Evolutionary conservation across 208 protist species (phyloP), one percentile per base, ranked within the genome.

Genomic region (Endotrypanum monterogeii): DNA sequence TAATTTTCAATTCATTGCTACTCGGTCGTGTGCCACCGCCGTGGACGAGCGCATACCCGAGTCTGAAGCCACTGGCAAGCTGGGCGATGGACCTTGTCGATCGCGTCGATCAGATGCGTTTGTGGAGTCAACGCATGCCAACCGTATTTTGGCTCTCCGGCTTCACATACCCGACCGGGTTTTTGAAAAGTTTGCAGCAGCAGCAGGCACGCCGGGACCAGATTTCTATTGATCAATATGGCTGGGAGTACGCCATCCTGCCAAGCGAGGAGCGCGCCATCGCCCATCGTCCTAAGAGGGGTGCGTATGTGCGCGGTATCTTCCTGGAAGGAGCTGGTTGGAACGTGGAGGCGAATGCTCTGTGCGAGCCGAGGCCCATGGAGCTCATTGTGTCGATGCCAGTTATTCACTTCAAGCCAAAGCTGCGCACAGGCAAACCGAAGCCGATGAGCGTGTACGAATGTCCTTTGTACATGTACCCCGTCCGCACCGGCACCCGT

Each of bases 161-260:
- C 65, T 99, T 99, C 80, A 99, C 98, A n/a, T 99, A 99, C 87
- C 98, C 99, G 20, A 99, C 98, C 11, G 98, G 98, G 57, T 99
- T 99, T 86, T 88, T 99, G 57, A 99, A 99, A 76, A 96, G 95
- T 25, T 79, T 99, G 56, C 92, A 99, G 83, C 98, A 99, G 83
- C 93, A 96, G 60, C 87, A 97, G 65, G 97, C 98, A 11, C 85
- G 98, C 52, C 76, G 83, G 35, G 96, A 97, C 62, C 87, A 89
- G 67, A 92, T 98, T 28, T 97, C 97, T 1, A 99, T 99, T 60
- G 99, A 99, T 81, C 91, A 98, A 78, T 97, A 99, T 70, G 88
- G 83, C 52, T 99, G 98, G 98, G 98, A 99, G 78, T 99, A 99
- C 87, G 75, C 86, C 14, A 91, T 99, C 12, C 83, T 99, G 61